Conservation (phyloP, 2,329 filamentous ascomycete species). For the Aciculosporium take region DNA sequence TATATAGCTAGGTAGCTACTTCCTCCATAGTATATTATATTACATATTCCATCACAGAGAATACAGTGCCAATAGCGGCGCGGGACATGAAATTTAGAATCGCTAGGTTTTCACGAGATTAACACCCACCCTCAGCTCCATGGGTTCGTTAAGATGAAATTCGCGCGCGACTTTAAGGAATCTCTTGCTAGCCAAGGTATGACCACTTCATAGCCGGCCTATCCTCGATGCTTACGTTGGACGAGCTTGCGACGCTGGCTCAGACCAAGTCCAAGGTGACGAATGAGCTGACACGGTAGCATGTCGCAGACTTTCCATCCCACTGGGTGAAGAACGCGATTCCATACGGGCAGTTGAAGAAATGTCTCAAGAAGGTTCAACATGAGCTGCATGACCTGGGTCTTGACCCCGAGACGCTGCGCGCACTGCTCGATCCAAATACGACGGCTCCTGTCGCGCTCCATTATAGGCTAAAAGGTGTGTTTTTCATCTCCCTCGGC, state of each 20-base stretch:
- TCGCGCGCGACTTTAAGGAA: constrained; percentile 63
- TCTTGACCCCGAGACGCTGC: constrained; percentile 56
- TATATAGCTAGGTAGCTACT: too few relatives aligned
- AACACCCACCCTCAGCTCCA: neutral
- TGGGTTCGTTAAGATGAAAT: constrained; percentile 52
- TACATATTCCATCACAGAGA: too few relatives aligned
- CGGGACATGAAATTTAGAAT: too few relatives aligned
- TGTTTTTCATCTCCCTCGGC: too few relatives aligned
- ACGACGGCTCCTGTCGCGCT: constrained; percentile 31
- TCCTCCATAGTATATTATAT: too few relatives aligned
- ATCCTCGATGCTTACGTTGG: neutral
- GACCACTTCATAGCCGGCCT: neutral
- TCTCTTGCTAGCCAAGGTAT: constrained; percentile 48
- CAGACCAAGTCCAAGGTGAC: neutral
- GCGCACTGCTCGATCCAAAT: constrained; percentile 43
- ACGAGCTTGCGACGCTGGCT: too few relatives aligned
- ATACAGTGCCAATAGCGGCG: too few relatives aligned
- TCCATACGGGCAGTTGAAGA: constrained; percentile 74
- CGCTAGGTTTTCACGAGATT: neutral
- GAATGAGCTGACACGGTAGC: neutral
- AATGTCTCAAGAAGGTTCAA: constrained; percentile 71
- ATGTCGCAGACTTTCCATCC: constrained; percentile 47
- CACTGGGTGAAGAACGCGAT: constrained; percentile 63
- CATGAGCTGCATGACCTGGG: constrained; percentile 56
- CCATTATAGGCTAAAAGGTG: constrained; percentile 42